phyloP scores from a whole-genome alignment of 2,329 filamentous ascomycete genomes.

The Colletotrichum cuscutae region DNA sequence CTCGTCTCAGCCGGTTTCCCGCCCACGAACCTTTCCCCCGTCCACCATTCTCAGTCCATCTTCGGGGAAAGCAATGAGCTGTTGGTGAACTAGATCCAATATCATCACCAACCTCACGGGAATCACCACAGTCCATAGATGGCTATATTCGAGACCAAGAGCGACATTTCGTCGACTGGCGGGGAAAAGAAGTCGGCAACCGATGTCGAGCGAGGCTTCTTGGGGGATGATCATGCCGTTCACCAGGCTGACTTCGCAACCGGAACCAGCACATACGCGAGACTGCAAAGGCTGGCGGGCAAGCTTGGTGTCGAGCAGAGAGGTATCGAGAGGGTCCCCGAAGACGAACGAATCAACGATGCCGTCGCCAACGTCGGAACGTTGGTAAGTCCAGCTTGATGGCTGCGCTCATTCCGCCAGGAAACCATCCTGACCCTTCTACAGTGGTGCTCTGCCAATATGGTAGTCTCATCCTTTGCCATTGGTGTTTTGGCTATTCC shows the following conservation, averaged over 20 bases:
- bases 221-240: conserved; percentile 16
- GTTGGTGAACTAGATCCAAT: not conserved
- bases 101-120: conserved; percentile 1
- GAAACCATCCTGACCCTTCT: conserved; percentile 1
- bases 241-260: conserved; percentile 23
- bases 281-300: conserved; percentile 69
- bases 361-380: conserved; percentile 75
- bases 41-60: not conserved
- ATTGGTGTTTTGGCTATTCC: conserved; percentile 77
- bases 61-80: conserved; percentile 19
- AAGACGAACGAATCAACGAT: conserved; percentile 73
- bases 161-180: conserved; percentile 28
- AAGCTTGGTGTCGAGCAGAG: conserved; percentile 77
- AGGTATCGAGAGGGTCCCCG: conserved; percentile 80
- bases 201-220: conserved; percentile 18
- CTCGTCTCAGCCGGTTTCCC: not conserved
- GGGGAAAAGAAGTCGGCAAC: conserved; percentile 20
- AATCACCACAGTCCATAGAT: not conserved
- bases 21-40: not conserved
- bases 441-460: conserved; percentile 78
- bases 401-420: not conserved
- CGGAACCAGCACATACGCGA: conserved; percentile 39
- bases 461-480: conserved; percentile 81
- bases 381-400: conserved; percentile 63
- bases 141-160: conserved; percentile 31